These are phyloP conservation scores for Phytomonas francai DNA, from an alignment of 208 protist species.

Conservation along the genomic window DNA sequence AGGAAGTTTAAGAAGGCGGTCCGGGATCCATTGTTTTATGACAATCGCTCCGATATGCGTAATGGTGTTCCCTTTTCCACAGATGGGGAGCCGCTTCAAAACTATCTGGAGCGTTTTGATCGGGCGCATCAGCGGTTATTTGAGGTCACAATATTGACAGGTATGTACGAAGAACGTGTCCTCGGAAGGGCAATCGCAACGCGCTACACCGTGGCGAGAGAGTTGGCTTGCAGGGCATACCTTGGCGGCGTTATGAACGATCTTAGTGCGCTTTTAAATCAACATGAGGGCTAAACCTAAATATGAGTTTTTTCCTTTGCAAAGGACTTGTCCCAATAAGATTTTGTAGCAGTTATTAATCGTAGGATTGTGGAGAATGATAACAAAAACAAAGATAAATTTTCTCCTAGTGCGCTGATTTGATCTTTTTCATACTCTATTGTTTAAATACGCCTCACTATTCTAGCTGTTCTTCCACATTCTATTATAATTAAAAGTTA, in stretches of 20 bases:
- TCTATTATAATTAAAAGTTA: not conserved
- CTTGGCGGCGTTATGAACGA: conserved; percentile 55
- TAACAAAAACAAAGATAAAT: not conserved
- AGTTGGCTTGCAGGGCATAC: conserved; percentile 55
- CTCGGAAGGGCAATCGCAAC: conserved; percentile 48
- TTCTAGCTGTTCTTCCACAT: not conserved
- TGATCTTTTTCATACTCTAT: conserved; percentile 8
- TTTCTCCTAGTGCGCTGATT: not conserved
- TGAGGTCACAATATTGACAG: conserved; percentile 64
- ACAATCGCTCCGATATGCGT: conserved; percentile 62
- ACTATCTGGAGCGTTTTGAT: conserved; percentile 45
- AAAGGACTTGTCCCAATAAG: not conserved
- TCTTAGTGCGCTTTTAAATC: conserved; percentile 12
- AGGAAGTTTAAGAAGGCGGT: conserved; percentile 55
- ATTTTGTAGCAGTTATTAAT: not conserved
- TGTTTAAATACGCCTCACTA: not conserved
- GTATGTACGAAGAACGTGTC: conserved; percentile 19
- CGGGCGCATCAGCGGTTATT: conserved; percentile 51
- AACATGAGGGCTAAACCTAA: not conserved
- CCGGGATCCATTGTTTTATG: conserved; percentile 73
- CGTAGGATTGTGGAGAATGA: not conserved
- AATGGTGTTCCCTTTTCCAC: conserved; percentile 71
- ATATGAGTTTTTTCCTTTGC: conserved; percentile 2
- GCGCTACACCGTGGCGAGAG: conserved; percentile 60
- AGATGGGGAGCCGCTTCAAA: conserved; percentile 31